These are phyloP conservation scores for Salmacisia buchloeana DNA, from an alignment of 1,284 basidiomycete genomes.

Conservation along the genomic window DNA sequence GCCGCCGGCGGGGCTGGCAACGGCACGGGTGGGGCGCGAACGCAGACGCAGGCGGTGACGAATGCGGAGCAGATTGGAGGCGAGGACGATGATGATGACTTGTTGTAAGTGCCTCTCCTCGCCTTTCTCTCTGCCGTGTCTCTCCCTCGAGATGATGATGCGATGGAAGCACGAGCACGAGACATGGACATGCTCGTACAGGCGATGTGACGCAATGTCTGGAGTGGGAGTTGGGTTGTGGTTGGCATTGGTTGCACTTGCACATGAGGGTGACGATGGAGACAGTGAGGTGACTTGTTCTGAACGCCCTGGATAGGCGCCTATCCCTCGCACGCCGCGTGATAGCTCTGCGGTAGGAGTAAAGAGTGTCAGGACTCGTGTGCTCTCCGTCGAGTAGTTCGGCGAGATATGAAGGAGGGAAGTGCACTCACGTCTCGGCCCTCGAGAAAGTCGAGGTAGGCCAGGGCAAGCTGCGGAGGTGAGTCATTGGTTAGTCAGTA, in stretches of 20 bases:
- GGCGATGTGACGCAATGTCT: too few relatives aligned
- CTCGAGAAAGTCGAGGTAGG: conserved; percentile 40
- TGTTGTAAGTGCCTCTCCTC: too few relatives aligned
- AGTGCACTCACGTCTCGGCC: conserved; percentile 28
- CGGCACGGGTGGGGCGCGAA: background rate
- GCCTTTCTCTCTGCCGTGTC: too few relatives aligned
- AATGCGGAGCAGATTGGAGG: conserved; percentile 19
- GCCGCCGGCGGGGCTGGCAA: background rate
- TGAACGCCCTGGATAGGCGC: too few relatives aligned
- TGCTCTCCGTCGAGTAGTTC: background rate
- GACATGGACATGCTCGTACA: too few relatives aligned
- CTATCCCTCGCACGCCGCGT: conserved; percentile 59
- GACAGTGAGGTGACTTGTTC: too few relatives aligned
- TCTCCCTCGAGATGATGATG: too few relatives aligned
- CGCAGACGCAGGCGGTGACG: background rate
- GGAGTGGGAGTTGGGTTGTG: too few relatives aligned
- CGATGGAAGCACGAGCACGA: too few relatives aligned
- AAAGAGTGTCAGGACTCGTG: background rate
- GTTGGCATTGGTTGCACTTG: background rate
- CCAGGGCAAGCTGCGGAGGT: conserved; percentile 17
- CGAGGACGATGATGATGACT: conserved; percentile 46
- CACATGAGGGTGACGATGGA: background rate
- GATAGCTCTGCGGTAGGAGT: background rate
- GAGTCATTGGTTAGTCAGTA: background rate
- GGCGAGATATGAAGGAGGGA: conserved; percentile 11